Conservation (phyloP, 805 yeast genomes). For the Starmerella asiatica region DNA sequence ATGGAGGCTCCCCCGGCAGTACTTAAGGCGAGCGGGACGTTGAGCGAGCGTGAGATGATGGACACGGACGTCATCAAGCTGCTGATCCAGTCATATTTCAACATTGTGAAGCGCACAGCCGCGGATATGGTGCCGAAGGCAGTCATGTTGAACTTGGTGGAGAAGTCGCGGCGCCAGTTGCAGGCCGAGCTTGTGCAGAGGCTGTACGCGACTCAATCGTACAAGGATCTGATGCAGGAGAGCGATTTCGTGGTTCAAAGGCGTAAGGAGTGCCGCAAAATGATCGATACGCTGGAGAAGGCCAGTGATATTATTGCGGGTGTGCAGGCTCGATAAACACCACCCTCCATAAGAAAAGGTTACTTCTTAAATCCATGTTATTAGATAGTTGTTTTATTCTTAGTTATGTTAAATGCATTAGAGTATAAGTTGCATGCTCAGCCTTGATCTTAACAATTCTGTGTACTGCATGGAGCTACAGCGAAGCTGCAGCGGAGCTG, state of each 20-base stretch:
- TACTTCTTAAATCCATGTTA: too few relatives aligned
- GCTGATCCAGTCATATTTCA: slow-evolving; percentile 77
- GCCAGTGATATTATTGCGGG: slow-evolving; percentile 72
- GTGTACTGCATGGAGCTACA: too few relatives aligned
- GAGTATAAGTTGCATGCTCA: too few relatives aligned
- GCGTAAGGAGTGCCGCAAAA: slow-evolving; percentile 85
- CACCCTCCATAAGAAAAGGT: too few relatives aligned
- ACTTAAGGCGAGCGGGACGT: slow-evolving; percentile 76
- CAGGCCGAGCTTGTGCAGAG: slow-evolving; percentile 83
- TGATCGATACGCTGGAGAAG: slow-evolving; percentile 82
- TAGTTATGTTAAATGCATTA: too few relatives aligned
- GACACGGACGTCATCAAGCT: slow-evolving; percentile 96
- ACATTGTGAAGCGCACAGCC: slow-evolving; percentile 84
- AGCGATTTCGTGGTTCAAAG: slow-evolving; percentile 85
- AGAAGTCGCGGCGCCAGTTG: slow-evolving; percentile 69
- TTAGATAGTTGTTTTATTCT: too few relatives aligned
- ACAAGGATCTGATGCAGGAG: slow-evolving; percentile 73
- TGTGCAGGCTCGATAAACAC: slow-evolving; percentile 6
- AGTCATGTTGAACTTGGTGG: slow-evolving; percentile 80
- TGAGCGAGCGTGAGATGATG: slow-evolving; percentile 90
- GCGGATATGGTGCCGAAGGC: slow-evolving; percentile 93
- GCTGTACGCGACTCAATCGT: slow-evolving; percentile 56
- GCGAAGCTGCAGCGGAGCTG: too few relatives aligned
- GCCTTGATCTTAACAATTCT: too few relatives aligned
- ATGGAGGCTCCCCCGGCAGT: slow-evolving; percentile 98